A percentile compares a stretch with the other conserved stretches of the same genome.
Evolutionary conservation across 768 basidiomycete genomes (phyloP).

Genomic region (Serendipita sp.): DNA sequence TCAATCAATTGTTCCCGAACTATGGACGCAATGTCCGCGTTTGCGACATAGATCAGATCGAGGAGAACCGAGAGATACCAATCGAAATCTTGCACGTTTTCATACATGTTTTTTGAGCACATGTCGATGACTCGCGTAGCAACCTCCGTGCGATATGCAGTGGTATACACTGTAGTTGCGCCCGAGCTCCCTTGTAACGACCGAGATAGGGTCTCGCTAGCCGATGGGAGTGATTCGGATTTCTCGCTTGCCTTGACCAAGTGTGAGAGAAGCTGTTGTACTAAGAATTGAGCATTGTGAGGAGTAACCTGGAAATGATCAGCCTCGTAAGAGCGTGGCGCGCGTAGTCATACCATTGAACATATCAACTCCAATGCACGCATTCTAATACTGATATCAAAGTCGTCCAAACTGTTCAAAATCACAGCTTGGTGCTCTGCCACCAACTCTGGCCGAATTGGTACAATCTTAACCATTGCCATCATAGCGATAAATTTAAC

Average conservation of each 20-base stretch:
- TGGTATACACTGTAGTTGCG: conserved; percentile 38
- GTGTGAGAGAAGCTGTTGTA: conserved; percentile 79
- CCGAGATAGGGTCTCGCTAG: conserved; percentile 36
- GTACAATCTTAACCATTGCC: conserved; percentile 91
- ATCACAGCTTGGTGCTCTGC: conserved; percentile 88
- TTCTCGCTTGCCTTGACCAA: conserved; percentile 47
- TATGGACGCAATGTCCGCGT: conserved; percentile 57
- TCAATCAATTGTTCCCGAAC: conserved; percentile 79
- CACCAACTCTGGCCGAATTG: conserved; percentile 75
- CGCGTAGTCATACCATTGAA: conserved; percentile 52
- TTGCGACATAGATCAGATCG: conserved; percentile 77
- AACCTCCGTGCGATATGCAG: conserved; percentile 74
- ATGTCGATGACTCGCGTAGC: conserved; percentile 74
- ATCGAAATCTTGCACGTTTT: conserved; percentile 82
- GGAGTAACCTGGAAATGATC: conserved; percentile 48
- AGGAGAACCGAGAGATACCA: conserved; percentile 95
- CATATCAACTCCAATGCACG: conserved; percentile 86
- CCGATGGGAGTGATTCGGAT: conserved; percentile 35
- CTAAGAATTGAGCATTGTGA: conserved; percentile 73
- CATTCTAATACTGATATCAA: conserved; percentile 92
- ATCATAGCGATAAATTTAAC: conserved; percentile 95
- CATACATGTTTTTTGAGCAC: conserved; percentile 68
- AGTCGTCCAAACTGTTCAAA: conserved; percentile 73
- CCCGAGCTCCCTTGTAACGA: conserved; percentile 26
- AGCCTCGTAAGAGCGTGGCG: background rate